Evolutionary conservation across 768 basidiomycete species (phyloP).

Genomic region (Tulasnella sp.): DNA sequence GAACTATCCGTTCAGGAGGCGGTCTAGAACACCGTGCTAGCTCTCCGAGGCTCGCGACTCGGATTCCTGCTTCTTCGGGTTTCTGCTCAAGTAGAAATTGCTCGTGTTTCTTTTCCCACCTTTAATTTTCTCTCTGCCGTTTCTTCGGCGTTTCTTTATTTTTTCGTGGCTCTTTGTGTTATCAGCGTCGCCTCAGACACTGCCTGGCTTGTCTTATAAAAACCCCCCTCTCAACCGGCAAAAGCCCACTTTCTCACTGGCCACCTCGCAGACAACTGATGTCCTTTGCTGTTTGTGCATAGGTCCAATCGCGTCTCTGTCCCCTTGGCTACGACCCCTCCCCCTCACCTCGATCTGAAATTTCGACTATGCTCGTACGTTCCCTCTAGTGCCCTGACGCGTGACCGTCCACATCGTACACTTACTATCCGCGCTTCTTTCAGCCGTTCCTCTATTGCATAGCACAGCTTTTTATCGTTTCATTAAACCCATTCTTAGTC

Average conservation of each 20-base stretch:
- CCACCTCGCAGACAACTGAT: neutral
- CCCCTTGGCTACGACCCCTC: neutral
- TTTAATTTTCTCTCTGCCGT: neutral
- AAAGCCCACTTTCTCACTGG: neutral
- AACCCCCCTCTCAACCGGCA: neutral
- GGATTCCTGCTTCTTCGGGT: neutral
- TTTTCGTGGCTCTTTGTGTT: neutral
- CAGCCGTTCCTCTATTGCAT: neutral
- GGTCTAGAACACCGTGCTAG: neutral
- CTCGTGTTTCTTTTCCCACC: neutral
- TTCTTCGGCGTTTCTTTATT: neutral
- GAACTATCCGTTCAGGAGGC: neutral
- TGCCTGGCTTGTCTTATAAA: neutral
- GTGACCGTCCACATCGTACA: neutral
- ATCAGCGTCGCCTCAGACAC: neutral
- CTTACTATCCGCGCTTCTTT: neutral
- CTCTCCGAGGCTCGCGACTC: neutral
- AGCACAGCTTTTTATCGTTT: constrained; percentile 7
- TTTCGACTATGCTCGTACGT: neutral
- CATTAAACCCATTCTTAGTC: neutral
- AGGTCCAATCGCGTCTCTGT: neutral
- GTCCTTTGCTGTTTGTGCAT: neutral
- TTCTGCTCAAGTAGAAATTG: neutral
- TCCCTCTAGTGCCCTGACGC: neutral
- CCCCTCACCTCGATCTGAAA: neutral